Percentiles rank a stretch among this genome's conserved stretches.
Conservation (phyloP, 257 asterid genomes). For the Gentiana dahurica region DNA sequence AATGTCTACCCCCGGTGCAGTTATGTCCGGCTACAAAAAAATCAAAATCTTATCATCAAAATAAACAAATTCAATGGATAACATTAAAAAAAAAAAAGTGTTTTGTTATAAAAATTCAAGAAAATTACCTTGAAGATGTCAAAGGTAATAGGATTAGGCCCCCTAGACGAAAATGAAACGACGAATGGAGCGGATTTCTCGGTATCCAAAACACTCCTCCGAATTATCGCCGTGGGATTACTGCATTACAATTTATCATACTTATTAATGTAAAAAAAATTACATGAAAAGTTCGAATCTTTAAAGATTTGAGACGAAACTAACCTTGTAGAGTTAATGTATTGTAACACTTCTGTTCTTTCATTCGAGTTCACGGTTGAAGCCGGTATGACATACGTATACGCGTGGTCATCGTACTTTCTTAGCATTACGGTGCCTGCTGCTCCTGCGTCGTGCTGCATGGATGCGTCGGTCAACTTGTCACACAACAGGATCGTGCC, state of each 20-base stretch:
- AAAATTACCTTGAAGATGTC: conserved; percentile 5
- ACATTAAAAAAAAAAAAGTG: too few species aligned
- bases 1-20: conserved; percentile 63
- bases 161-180: conserved; percentile 7
- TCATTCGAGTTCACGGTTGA: conserved; percentile 27
- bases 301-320: too few species aligned
- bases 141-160: conserved; percentile 5
- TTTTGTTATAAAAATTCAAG: too few species aligned
- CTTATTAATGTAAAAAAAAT: too few species aligned
- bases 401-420: conserved; percentile 28
- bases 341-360: conserved; percentile 17
- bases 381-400: conserved; percentile 37
- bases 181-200: conserved; percentile 4
- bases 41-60: too few species aligned
- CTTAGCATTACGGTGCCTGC: conserved; percentile 38
- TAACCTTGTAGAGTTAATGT: conserved; percentile 38
- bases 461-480: conserved; percentile 10
- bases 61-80: too few species aligned
- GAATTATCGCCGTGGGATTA: background rate
- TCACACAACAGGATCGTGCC: conserved; percentile 51
- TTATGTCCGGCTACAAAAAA: conserved; percentile 46
- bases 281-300: too few species aligned
- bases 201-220: background rate
- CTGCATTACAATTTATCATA: background rate
- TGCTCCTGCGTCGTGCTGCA: conserved; percentile 24